Evolutionary conservation across 2,329 filamentous ascomycete species (phyloP).

Genomic region (Colletotrichum costaricense): DNA sequence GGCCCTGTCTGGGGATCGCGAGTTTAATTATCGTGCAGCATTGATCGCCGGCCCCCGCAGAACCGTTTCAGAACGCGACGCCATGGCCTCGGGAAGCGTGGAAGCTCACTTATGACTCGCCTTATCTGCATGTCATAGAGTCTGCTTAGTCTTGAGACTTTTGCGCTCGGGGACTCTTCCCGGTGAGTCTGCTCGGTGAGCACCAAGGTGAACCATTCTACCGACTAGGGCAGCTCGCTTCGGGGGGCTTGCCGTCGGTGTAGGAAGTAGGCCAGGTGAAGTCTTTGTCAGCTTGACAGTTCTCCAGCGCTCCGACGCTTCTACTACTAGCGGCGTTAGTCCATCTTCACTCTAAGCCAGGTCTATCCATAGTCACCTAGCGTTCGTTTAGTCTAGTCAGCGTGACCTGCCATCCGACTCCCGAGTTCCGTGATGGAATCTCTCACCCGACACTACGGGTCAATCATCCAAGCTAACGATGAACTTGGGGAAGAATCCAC

Average conservation of each 20-base stretch:
- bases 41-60: conserved; percentile 21
- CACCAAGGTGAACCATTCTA: neutral
- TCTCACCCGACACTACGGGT: neutral
- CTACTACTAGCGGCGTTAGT: neutral
- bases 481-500: conserved; percentile 26
- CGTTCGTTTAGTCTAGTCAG: conserved; percentile 1
- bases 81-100: conserved; percentile 18
- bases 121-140: conserved; percentile 12
- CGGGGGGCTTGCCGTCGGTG: conserved; percentile 12
- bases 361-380: neutral
- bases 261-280: neutral
- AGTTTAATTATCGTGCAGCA: conserved; percentile 29
- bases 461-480: neutral
- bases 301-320: neutral
- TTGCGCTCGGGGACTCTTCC: conserved; percentile 20
- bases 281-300: neutral
- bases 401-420: conserved; percentile 28
- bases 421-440: conserved; percentile 21
- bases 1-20: conserved; percentile 1
- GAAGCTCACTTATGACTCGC: conserved; percentile 3
- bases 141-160: neutral
- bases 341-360: neutral
- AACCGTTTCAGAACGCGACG: conserved; percentile 30
- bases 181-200: neutral
- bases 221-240: neutral